Evolutionary conservation across 2,329 filamentous ascomycete species (phyloP).

Genomic region (Aspergillus flavus): DNA sequence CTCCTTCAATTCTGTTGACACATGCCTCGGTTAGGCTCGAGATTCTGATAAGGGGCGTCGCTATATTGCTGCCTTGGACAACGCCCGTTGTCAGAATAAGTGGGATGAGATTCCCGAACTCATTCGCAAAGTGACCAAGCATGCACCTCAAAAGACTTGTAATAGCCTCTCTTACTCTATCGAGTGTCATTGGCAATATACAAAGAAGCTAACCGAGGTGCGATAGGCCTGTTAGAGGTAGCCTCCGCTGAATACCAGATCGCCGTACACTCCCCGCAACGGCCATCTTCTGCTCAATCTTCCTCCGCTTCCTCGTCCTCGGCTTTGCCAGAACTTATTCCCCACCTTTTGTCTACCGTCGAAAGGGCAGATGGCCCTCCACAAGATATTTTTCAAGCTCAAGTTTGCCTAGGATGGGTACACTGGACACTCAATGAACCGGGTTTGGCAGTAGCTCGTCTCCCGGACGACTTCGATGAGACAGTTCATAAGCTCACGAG

Average conservation of each 20-base stretch:
- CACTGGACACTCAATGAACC: conserved; percentile 78
- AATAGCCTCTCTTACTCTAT: conserved; percentile 35
- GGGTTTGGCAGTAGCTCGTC: conserved; percentile 58
- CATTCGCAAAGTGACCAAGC: conserved; percentile 90
- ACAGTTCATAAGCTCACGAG: conserved; percentile 57
- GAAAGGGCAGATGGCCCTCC: conserved; percentile 57
- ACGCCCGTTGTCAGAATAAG: conserved; percentile 81
- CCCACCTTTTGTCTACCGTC: conserved; percentile 52
- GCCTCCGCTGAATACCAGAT: conserved; percentile 71
- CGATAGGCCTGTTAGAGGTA: conserved; percentile 67
- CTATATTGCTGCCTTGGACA: conserved; percentile 81
- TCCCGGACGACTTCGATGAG: conserved; percentile 66
- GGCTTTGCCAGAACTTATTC: conserved; percentile 46
- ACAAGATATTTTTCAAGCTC: conserved; percentile 73
- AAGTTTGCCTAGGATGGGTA: conserved; percentile 81
- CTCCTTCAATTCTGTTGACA: not conserved
- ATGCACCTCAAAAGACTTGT: conserved; percentile 85
- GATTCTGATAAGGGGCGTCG: conserved; percentile 74
- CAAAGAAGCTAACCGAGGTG: not conserved
- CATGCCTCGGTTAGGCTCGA: conserved; percentile 39
- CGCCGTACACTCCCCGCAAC: conserved; percentile 53
- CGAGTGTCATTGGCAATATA: not conserved
- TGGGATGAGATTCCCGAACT: conserved; percentile 88
- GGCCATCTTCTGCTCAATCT: conserved; percentile 32
- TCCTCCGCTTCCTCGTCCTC: conserved; percentile 44